phyloP scores from a whole-genome alignment of 768 basidiomycete genomes.

The Strobilomyces confusus region DNA sequence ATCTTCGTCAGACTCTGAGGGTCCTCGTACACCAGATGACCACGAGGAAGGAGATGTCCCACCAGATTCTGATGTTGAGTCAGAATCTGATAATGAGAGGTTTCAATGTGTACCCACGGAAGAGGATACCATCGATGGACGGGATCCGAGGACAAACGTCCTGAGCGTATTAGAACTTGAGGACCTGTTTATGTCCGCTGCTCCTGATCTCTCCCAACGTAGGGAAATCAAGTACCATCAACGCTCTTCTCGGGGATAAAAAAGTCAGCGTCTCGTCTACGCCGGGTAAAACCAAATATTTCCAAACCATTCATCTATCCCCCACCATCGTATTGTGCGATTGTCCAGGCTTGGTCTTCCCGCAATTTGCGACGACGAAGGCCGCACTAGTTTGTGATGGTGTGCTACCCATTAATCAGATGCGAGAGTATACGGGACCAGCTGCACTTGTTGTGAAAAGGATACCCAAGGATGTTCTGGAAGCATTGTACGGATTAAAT shows the following conservation, averaged over 20 bases:
- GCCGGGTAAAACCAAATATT: conserved; percentile 98
- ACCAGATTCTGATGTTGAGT: conserved; percentile 27
- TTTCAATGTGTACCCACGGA: conserved; percentile 52
- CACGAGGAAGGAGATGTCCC: conserved; percentile 29
- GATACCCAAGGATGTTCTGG: conserved; percentile 79
- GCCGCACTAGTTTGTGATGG: conserved; percentile 96
- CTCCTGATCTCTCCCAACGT: conserved; percentile 90
- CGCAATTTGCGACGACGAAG: conserved; percentile 95
- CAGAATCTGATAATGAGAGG: conserved; percentile 34
- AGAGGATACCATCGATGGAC: conserved; percentile 45
- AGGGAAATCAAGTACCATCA: conserved; percentile 97
- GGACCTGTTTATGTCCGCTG: conserved; percentile 64
- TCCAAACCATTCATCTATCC: conserved; percentile 96
- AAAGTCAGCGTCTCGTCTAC: conserved; percentile 98
- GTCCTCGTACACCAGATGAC: conserved; percentile 25
- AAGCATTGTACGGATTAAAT: conserved; percentile 82
- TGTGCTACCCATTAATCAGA: conserved; percentile 94
- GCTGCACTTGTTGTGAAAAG: conserved; percentile 71
- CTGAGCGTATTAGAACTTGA: conserved; percentile 87
- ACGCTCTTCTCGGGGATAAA: conserved; percentile 92
- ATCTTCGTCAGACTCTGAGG: conserved; percentile 32
- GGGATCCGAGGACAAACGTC: conserved; percentile 69
- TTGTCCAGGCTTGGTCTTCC: conserved; percentile 97
- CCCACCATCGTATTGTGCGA: conserved; percentile 86
- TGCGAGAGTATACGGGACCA: conserved; percentile 90